phyloP scores from a whole-genome alignment of 208 protist genomes.

The Wallacemonas sp. region DNA sequence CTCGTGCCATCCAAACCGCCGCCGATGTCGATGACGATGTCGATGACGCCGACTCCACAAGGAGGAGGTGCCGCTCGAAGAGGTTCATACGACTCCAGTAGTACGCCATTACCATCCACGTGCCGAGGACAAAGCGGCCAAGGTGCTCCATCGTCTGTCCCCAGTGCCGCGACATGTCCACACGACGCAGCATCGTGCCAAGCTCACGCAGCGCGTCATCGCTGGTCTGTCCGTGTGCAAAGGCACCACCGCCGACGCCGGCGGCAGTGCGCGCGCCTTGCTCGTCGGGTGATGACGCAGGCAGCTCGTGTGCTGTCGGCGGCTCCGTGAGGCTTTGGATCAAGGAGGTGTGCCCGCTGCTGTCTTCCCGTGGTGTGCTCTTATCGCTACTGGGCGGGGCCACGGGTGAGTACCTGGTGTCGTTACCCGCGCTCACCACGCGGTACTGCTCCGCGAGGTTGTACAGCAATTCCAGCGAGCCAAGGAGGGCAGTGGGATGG shows the following conservation, averaged over 20 bases:
- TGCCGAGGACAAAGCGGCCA: not conserved
- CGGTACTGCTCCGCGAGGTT: constrained; percentile 4
- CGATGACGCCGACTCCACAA: not conserved
- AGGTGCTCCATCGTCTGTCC: not conserved
- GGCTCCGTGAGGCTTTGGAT: not conserved
- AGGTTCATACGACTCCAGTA: constrained; percentile 29
- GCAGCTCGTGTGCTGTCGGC: not conserved
- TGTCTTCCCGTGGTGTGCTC: not conserved
- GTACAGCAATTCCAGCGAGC: constrained; percentile 8
- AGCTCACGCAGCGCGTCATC: constrained; percentile 10
- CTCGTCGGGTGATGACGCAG: not conserved
- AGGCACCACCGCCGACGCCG: not conserved
- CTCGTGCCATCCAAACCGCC: not conserved
- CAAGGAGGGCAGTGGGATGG: not conserved
- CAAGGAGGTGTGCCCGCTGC: not conserved
- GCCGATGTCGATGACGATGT: not conserved
- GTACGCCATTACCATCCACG: constrained; percentile 14
- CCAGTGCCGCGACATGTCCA: constrained; percentile 8
- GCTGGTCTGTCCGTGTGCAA: not conserved
- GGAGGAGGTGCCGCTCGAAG: constrained; percentile 20
- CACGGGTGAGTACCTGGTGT: not conserved
- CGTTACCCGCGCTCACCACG: not conserved
- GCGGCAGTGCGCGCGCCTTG: not conserved
- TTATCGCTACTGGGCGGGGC: not conserved
- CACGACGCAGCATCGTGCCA: not conserved